Conservation (phyloP, 257 asterid species). For the Fraxinus cuspidata region DNA sequence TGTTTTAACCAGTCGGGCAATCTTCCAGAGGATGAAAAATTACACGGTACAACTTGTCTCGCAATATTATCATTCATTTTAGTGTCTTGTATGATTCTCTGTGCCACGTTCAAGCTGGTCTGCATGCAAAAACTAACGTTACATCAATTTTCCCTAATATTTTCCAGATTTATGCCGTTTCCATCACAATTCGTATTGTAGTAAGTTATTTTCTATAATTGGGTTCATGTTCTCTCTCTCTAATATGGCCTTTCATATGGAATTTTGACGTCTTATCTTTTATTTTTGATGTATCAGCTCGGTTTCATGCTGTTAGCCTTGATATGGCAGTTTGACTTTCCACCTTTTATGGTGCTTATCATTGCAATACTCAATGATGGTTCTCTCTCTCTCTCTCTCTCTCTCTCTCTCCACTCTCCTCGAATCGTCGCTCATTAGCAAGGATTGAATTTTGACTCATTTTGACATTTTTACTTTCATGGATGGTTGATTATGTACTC, state of each 20-base stretch:
- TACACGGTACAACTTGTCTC: constrained; percentile 62
- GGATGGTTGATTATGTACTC: neutral
- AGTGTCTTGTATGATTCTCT: neutral
- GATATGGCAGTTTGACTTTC: constrained; percentile 94
- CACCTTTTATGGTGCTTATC: constrained; percentile 99
- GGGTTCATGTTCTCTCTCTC: neutral
- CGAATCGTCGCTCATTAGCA: too few relatives aligned
- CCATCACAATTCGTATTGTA: constrained; percentile 98
- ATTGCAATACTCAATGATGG: constrained; percentile 97
- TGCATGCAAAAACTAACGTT: neutral
- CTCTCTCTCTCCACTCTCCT: constrained; percentile 1
- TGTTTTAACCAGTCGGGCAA: constrained; percentile 94
- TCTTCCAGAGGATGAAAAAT: constrained; percentile 97
- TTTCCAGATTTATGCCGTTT: constrained; percentile 93
- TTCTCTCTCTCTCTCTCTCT: constrained; percentile 32
- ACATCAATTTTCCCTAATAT: constrained; percentile 10
- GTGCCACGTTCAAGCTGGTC: constrained; percentile 1
- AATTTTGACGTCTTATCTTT: constrained; percentile 24
- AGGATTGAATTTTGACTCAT: neutral
- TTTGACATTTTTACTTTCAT: too few relatives aligned
- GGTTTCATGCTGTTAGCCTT: constrained; percentile 97
- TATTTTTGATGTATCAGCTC: constrained; percentile 52
- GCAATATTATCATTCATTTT: neutral
- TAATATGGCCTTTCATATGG: neutral
- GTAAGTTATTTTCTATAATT: constrained; percentile 46